Conservation (phyloP, 306 rosid species). For the Crotalaria pallida region DNA sequence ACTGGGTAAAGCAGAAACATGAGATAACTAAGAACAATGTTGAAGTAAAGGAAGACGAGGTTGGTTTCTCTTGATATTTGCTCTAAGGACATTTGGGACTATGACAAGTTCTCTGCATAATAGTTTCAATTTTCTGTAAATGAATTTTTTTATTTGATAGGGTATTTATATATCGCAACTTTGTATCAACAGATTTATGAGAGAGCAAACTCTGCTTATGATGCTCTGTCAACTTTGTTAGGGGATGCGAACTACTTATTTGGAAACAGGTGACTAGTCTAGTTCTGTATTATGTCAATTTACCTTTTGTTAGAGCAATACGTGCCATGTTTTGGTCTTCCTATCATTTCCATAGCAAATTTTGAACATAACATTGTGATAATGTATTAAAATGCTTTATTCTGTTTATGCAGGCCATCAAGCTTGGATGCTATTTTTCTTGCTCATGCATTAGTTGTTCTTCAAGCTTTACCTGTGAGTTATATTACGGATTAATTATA, state of each 20-base stretch:
- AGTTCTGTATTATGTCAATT: not conserved
- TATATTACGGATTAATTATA: not conserved
- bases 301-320: not conserved
- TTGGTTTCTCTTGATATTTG: conserved; percentile 18
- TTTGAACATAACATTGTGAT: conserved; percentile 4
- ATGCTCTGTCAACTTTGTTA: conserved; percentile 60
- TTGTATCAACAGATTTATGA: conserved; percentile 50
- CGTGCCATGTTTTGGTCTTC: not conserved
- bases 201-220: conserved; percentile 62
- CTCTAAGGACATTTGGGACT: not conserved
- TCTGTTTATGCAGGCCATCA: conserved; percentile 56
- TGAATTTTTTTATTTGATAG: conserved; percentile 1
- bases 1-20: conserved; percentile 45
- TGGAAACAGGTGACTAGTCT: conserved; percentile 54
- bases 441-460: conserved; percentile 60
- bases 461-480: conserved; percentile 83
- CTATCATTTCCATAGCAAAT: not conserved
- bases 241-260: conserved; percentile 54
- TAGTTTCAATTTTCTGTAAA: not conserved
- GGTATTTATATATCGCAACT: not conserved
- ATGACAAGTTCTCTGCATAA: not conserved
- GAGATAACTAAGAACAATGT: conserved; percentile 53
- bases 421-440: conserved; percentile 84
- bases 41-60: conserved; percentile 64
- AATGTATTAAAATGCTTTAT: conserved; percentile 7